These are phyloP conservation scores for Ceratocystis smalleyi DNA, from an alignment of 2,329 filamentous ascomycete genomes.

Conservation along the genomic window DNA sequence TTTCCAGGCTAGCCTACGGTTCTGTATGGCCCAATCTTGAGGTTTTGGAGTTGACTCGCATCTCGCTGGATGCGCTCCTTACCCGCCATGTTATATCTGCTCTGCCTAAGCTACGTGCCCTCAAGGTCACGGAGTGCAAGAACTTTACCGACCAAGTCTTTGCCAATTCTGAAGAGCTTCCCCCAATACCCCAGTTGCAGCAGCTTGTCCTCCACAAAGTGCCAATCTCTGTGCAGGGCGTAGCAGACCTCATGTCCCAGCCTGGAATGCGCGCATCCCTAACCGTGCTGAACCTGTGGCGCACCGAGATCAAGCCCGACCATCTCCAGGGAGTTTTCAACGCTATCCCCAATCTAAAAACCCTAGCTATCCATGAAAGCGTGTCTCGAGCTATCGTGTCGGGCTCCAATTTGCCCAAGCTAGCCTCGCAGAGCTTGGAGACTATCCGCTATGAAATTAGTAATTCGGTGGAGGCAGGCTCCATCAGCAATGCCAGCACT, in stretches of 20 bases:
- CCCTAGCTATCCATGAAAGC: slow-evolving; percentile 38
- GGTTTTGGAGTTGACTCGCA: slow-evolving; percentile 51
- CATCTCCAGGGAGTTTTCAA: slow-evolving; percentile 46
- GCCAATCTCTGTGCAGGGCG: slow-evolving; percentile 56
- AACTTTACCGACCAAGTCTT: slow-evolving; percentile 69
- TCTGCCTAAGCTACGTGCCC: slow-evolving; percentile 51
- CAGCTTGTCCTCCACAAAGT: slow-evolving; percentile 58
- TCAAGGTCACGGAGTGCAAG: slow-evolving; percentile 56
- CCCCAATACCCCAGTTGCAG: slow-evolving; percentile 58
- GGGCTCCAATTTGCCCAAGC: slow-evolving; percentile 37
- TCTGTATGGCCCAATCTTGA: slow-evolving; percentile 55
- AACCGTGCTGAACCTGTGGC: slow-evolving; percentile 51
- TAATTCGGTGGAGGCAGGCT: slow-evolving; percentile 38
- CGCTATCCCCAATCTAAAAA: slow-evolving; percentile 40
- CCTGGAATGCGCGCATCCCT: slow-evolving; percentile 45
- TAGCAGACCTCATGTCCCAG: slow-evolving; percentile 51
- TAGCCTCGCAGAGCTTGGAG: slow-evolving; percentile 53
- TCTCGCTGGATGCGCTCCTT: slow-evolving; percentile 54
- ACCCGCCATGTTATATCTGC: slow-evolving; percentile 56
- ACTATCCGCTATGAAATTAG: slow-evolving; percentile 75
- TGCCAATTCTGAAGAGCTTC: slow-evolving; percentile 45
- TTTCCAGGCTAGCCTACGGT: slow-evolving; percentile 52
- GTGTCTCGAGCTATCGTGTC: slow-evolving; percentile 36
- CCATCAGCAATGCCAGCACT: slow-evolving; percentile 39
- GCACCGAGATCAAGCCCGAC: slow-evolving; percentile 53